A percentile compares a stretch with the other conserved stretches of the same genome.
phyloP scores from a whole-genome alignment of 495 filamentous ascomycete species.

The Penicillium psychrofluorescens region DNA sequence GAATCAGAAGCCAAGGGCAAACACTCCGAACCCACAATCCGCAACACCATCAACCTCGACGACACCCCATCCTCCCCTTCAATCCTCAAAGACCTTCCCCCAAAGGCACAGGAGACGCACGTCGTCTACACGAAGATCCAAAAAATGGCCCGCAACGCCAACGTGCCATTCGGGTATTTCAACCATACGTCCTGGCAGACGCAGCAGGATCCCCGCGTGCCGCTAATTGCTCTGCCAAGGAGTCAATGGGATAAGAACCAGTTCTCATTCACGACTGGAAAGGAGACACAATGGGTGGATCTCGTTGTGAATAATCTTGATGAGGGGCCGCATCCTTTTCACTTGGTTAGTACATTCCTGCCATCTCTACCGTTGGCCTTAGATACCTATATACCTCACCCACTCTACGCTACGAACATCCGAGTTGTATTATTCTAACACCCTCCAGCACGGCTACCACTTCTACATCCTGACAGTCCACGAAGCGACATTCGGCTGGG shows the following conservation, averaged over 20 bases:
- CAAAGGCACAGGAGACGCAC: constrained; percentile 29
- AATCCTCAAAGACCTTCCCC: constrained; percentile 14
- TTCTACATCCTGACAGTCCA: constrained; percentile 62
- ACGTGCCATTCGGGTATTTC: constrained; percentile 39
- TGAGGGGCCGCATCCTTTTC: constrained; percentile 44
- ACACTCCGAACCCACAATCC: neutral
- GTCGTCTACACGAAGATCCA: constrained; percentile 44
- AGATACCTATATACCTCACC: constrained; percentile 8
- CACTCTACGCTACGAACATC: constrained; percentile 8
- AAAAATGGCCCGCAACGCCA: constrained; percentile 29
- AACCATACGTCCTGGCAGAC: constrained; percentile 41
- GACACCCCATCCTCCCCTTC: constrained; percentile 16
- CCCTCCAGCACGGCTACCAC: constrained; percentile 73
- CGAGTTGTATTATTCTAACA: too few relatives aligned
- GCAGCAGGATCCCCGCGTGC: constrained; percentile 21
- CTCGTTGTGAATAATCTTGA: constrained; percentile 48
- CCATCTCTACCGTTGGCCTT: neutral
- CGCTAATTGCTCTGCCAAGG: constrained; percentile 23
- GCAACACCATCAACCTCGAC: constrained; percentile 15
- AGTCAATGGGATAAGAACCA: constrained; percentile 37
- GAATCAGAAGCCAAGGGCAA: neutral
- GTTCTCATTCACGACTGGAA: constrained; percentile 22
- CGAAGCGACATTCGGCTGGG: constrained; percentile 27
- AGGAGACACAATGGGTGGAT: constrained; percentile 33
- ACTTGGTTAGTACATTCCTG: constrained; percentile 25